These are phyloP conservation scores for Alternaria metachromatica DNA, from an alignment of 2,329 filamentous ascomycete species.

Conservation along the genomic window DNA sequence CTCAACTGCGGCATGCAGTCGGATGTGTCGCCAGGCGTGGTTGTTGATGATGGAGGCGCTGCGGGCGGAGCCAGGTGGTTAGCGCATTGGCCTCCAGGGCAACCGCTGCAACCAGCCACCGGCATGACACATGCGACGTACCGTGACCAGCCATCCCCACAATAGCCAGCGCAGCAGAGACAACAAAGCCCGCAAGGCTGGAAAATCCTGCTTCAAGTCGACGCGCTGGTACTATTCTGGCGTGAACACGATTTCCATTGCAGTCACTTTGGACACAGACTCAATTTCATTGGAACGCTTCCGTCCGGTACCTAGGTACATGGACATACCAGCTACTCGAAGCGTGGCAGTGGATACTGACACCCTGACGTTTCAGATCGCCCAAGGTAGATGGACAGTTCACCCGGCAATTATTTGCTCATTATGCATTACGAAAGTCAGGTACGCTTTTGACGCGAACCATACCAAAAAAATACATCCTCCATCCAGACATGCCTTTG, in stretches of 20 bases:
- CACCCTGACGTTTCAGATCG: background rate
- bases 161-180: constrained; percentile 9
- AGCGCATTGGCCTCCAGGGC: constrained; percentile 20
- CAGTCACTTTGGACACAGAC: background rate
- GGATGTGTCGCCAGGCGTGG: constrained; percentile 30
- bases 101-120: constrained; percentile 16
- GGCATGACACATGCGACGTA: constrained; percentile 9
- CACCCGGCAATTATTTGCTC: background rate
- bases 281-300: background rate
- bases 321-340: background rate
- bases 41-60: constrained; percentile 31
- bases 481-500: background rate
- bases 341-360: background rate
- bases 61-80: constrained; percentile 17
- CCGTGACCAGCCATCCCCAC: constrained; percentile 6
- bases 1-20: constrained; percentile 29
- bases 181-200: background rate
- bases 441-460: background rate
- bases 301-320: background rate
- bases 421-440: background rate
- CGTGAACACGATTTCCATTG: background rate
- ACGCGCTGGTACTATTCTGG: background rate
- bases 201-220: background rate
- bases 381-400: constrained; percentile 1
- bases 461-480: background rate